Conservation (phyloP, 495 filamentous ascomycete genomes). For the Tuber melanosporum region DNA sequence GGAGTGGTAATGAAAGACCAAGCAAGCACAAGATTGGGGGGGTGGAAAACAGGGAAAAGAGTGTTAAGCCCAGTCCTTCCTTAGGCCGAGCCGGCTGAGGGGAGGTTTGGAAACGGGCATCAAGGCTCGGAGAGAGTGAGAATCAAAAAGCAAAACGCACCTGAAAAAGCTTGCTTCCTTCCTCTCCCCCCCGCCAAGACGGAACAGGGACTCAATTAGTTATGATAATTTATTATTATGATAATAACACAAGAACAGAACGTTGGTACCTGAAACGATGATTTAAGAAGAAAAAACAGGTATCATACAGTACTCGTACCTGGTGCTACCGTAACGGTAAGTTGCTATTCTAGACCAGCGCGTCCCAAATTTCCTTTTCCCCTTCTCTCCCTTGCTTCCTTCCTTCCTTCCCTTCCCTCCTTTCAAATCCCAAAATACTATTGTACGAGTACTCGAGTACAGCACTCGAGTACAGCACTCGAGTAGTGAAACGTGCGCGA, state of each 20-base stretch:
- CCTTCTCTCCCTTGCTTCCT: background rate
- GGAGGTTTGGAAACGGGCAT: background rate
- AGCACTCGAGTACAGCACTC: too few relatives aligned
- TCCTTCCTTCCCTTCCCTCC: background rate
- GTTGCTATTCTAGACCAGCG: background rate
- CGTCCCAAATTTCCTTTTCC: background rate
- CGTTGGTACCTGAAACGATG: background rate
- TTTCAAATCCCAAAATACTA: background rate
- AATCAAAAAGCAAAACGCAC: background rate
- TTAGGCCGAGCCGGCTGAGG: background rate
- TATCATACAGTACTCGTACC: background rate
- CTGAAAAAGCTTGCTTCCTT: constrained; percentile 3
- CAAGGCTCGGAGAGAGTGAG: background rate
- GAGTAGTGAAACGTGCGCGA: background rate
- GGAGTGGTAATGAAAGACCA: background rate
- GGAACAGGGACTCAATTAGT: background rate
- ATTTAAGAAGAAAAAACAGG: too few relatives aligned
- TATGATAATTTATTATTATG: background rate
- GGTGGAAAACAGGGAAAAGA: background rate
- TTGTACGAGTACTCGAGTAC: background rate
- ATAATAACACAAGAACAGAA: background rate
- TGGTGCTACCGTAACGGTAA: background rate
- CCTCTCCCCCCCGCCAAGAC: background rate
- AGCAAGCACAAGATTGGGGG: background rate
- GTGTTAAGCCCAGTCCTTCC: background rate